Evolutionary conservation across 2,329 filamentous ascomycete species (phyloP).

Genomic region (Polytolypa hystricis): DNA sequence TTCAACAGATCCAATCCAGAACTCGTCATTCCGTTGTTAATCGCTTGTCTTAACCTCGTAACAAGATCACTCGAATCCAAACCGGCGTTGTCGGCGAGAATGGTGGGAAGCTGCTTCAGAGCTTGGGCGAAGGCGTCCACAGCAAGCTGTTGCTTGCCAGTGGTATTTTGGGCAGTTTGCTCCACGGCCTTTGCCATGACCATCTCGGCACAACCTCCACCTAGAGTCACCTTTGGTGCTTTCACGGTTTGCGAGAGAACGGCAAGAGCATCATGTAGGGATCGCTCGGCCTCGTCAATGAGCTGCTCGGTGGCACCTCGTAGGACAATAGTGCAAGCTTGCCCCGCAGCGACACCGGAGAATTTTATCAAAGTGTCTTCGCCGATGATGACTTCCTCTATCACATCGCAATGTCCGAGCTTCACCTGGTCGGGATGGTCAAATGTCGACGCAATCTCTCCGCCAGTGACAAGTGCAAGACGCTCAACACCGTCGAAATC

Average conservation of each 20-base stretch:
- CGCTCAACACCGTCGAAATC: constrained; percentile 98
- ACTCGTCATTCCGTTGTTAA: constrained; percentile 88
- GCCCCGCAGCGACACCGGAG: constrained; percentile 83
- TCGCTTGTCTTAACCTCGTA: constrained; percentile 78
- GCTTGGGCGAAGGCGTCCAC: constrained; percentile 83
- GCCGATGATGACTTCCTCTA: constrained; percentile 96
- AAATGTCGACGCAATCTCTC: constrained; percentile 95
- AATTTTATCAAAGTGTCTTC: constrained; percentile 97
- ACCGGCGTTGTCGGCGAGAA: constrained; percentile 93
- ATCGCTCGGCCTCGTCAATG: constrained; percentile 91
- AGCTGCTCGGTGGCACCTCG: constrained; percentile 94
- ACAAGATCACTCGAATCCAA: constrained; percentile 92
- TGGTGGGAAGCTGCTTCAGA: constrained; percentile 86
- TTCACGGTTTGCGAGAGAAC: constrained; percentile 94
- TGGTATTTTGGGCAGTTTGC: constrained; percentile 80
- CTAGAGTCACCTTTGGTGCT: constrained; percentile 86
- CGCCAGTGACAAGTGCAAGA: constrained; percentile 85
- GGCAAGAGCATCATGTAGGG: constrained; percentile 87
- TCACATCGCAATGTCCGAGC: constrained; percentile 85
- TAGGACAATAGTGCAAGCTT: constrained; percentile 93
- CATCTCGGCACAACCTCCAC: constrained; percentile 96
- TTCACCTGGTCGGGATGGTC: constrained; percentile 97
- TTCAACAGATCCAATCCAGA: constrained; percentile 83
- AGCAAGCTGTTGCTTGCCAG: constrained; percentile 92
- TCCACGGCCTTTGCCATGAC: constrained; percentile 98